Percentiles rank a stretch among this genome's conserved stretches.
phyloP scores from a whole-genome alignment of 1,284 basidiomycete genomes.

The Naganishia liquefaciens region DNA sequence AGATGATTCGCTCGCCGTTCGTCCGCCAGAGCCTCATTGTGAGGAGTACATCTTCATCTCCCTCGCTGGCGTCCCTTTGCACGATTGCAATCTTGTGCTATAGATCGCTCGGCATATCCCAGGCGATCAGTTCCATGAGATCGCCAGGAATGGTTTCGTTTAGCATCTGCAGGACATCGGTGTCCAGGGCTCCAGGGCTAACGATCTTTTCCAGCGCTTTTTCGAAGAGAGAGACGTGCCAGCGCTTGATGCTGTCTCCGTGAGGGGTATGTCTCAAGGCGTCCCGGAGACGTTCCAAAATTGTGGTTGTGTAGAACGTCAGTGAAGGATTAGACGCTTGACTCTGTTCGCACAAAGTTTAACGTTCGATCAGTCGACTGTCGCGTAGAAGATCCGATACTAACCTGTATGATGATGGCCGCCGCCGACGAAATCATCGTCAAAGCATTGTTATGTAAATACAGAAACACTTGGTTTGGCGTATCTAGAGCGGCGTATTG shows the following conservation, averaged over 20 bases:
- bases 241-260: slow-evolving; percentile 14
- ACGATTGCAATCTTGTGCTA: too few relatives aligned
- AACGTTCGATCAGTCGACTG: background rate
- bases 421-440: slow-evolving; percentile 25
- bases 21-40: too few relatives aligned
- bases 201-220: slow-evolving; percentile 19
- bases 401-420: slow-evolving; percentile 22
- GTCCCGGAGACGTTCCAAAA: slow-evolving; percentile 7
- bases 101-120: slow-evolving; percentile 8
- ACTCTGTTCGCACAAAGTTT: slow-evolving; percentile 1
- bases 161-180: slow-evolving; percentile 16
- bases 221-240: slow-evolving; percentile 26
- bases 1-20: too few relatives aligned
- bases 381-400: background rate
- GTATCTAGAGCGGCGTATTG: slow-evolving; percentile 12
- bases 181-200: slow-evolving; percentile 4
- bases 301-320: slow-evolving; percentile 2
- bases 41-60: too few relatives aligned
- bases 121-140: slow-evolving; percentile 26
- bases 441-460: slow-evolving; percentile 25
- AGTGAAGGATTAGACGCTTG: slow-evolving; percentile 6
- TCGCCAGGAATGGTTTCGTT: slow-evolving; percentile 22
- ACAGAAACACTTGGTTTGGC: slow-evolving; percentile 15
- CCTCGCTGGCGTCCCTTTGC: too few relatives aligned
- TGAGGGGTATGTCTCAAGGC: slow-evolving; percentile 1